Evolutionary conservation across 2,329 filamentous ascomycete genomes (phyloP).

Genomic region (Cladophialophora yegresii): DNA sequence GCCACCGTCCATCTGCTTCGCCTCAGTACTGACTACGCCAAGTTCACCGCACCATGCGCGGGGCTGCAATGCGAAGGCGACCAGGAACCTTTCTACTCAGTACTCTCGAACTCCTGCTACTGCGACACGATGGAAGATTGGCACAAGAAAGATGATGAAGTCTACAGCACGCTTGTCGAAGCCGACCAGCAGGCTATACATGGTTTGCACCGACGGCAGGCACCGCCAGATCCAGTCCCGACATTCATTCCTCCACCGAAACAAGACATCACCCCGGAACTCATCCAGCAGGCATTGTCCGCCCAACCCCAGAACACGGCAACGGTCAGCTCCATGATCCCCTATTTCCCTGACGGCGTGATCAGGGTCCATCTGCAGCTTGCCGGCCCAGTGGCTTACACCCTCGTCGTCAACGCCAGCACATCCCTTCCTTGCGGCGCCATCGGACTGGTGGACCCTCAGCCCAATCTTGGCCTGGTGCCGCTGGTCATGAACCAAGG

Average conservation of each 20-base stretch:
- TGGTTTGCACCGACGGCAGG: slow-evolving; percentile 23
- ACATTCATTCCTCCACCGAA: slow-evolving; percentile 35
- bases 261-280: slow-evolving; percentile 31
- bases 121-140: slow-evolving; percentile 23
- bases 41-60: slow-evolving; percentile 23
- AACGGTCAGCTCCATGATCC: slow-evolving; percentile 31
- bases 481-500: slow-evolving; percentile 32
- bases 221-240: slow-evolving; percentile 21
- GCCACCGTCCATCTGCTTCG: neutral
- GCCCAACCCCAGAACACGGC: slow-evolving; percentile 34
- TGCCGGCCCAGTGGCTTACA: slow-evolving; percentile 30
- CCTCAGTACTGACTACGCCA: neutral
- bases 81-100: slow-evolving; percentile 25
- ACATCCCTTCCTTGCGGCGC: slow-evolving; percentile 30
- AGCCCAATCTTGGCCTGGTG: slow-evolving; percentile 33
- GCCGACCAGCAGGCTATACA: neutral
- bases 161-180: neutral
- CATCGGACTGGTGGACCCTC: slow-evolving; percentile 27
- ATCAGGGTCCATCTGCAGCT: slow-evolving; percentile 31
- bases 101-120: slow-evolving; percentile 21
- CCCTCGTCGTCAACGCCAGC: slow-evolving; percentile 33
- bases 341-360: slow-evolving; percentile 30
- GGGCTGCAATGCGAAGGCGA: slow-evolving; percentile 12
- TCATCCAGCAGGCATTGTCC: slow-evolving; percentile 33
- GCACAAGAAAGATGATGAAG: slow-evolving; percentile 11